These are phyloP conservation scores for Acacia concinna DNA, from an alignment of 331 rosid species.

Conservation along the genomic window DNA sequence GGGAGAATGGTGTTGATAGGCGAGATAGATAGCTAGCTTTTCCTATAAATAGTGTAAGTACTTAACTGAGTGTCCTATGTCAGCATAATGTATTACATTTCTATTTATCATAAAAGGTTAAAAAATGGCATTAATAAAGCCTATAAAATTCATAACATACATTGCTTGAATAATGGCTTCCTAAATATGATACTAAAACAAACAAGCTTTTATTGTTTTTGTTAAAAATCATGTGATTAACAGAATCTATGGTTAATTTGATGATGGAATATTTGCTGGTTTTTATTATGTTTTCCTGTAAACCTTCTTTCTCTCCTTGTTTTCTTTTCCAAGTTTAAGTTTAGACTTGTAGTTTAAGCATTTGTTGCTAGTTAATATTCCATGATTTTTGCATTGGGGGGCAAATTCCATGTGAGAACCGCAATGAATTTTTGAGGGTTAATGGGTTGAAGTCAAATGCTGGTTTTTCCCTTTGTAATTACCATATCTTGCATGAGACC, in stretches of 20 bases:
- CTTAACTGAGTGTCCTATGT: not conserved
- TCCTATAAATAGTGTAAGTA: not conserved
- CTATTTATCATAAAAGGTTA: not conserved
- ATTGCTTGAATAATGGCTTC: not conserved
- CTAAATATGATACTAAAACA: not conserved
- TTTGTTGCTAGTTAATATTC: not conserved
- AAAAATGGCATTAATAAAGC: not conserved
- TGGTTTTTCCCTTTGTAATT: not conserved
- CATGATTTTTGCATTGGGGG: not conserved
- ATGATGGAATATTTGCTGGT: not conserved
- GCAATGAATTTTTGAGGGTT: not conserved
- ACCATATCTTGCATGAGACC: slow-evolving; percentile 19
- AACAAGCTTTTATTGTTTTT: not conserved
- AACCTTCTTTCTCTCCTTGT: not conserved
- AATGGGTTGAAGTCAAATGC: not conserved
- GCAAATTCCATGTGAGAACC: not conserved
- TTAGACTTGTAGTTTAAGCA: not conserved
- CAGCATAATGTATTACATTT: not conserved
- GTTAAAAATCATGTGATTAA: not conserved
- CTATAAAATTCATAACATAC: not conserved
- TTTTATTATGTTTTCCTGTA: not conserved
- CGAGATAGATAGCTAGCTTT: not conserved
- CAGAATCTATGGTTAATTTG: not conserved
- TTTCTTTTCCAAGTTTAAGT: not conserved
- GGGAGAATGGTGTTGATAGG: not conserved